Conservation (phyloP, 352 stramenopile species). For the Pythium aristosporum region DNA sequence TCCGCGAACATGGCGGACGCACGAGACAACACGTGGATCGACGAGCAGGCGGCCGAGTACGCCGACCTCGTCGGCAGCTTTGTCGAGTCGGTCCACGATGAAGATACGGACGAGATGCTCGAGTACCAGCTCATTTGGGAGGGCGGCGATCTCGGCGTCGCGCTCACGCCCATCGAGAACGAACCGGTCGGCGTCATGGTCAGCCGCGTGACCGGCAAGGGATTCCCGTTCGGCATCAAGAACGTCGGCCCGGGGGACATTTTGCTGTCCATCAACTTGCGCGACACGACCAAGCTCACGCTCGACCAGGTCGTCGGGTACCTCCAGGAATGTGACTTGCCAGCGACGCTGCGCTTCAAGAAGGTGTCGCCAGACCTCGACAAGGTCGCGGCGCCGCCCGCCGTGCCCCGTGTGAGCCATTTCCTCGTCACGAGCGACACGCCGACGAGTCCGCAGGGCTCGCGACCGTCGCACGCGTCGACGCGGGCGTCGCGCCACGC, state of each 20-base stretch:
- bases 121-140: constrained; percentile 91
- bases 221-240: constrained; percentile 88
- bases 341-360: constrained; percentile 84
- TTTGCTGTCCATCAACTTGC: constrained; percentile 82
- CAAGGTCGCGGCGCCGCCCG: constrained; percentile 28
- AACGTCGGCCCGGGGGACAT: constrained; percentile 81
- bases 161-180: constrained; percentile 74
- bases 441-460: constrained; percentile 57
- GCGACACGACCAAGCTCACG: constrained; percentile 73
- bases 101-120: constrained; percentile 80
- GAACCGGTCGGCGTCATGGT: constrained; percentile 59
- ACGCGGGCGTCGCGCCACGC: constrained; percentile 21
- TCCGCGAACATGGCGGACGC: constrained; percentile 10
- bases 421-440: constrained; percentile 66
- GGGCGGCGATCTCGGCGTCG: constrained; percentile 78
- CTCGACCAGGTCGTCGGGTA: constrained; percentile 83
- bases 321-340: constrained; percentile 81
- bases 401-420: constrained; percentile 54
- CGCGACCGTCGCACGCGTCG: constrained; percentile 17
- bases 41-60: constrained; percentile 86
- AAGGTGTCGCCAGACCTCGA: constrained; percentile 68
- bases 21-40: constrained; percentile 53
- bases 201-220: constrained; percentile 82
- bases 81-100: constrained; percentile 80
- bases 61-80: constrained; percentile 83